Conservation (phyloP, 768 basidiomycete species). For the Russula brevipes region DNA sequence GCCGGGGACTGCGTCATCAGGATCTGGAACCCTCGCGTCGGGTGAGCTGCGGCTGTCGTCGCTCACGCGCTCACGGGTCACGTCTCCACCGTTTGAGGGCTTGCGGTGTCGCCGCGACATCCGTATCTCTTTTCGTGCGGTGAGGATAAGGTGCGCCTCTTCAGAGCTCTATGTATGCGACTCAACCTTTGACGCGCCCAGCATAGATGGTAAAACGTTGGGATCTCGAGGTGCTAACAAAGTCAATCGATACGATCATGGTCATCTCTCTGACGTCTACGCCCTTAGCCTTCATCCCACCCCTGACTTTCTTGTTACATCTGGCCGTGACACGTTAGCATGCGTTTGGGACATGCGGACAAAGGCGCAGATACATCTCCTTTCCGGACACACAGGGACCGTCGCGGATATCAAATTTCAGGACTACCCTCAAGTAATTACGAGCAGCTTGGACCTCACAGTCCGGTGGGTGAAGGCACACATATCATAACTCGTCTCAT, state of each 20-base stretch:
- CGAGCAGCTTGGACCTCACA: constrained; percentile 97
- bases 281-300: constrained; percentile 90
- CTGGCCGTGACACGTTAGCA: constrained; percentile 93
- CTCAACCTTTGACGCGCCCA: neutral
- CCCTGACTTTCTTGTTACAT: constrained; percentile 90
- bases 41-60: constrained; percentile 92
- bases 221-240: constrained; percentile 96
- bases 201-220: constrained; percentile 98
- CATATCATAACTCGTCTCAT: neutral
- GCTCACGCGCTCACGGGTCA: constrained; percentile 70
- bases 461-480: constrained; percentile 53
- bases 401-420: constrained; percentile 88
- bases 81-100: constrained; percentile 91
- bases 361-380: constrained; percentile 72
- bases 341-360: constrained; percentile 99
- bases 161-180: neutral
- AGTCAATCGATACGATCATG: constrained; percentile 97
- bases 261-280: constrained; percentile 97
- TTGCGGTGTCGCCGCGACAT: constrained; percentile 89
- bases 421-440: constrained; percentile 97
- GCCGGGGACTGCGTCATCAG: constrained; percentile 98
- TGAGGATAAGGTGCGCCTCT: constrained; percentile 81
- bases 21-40: constrained; percentile 93
- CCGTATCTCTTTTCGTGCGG: constrained; percentile 97
- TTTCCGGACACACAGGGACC: constrained; percentile 91